Base-by-base conservation (phyloP, 1,284 basidiomycete species). In the Inonotus hispidus region DNA sequence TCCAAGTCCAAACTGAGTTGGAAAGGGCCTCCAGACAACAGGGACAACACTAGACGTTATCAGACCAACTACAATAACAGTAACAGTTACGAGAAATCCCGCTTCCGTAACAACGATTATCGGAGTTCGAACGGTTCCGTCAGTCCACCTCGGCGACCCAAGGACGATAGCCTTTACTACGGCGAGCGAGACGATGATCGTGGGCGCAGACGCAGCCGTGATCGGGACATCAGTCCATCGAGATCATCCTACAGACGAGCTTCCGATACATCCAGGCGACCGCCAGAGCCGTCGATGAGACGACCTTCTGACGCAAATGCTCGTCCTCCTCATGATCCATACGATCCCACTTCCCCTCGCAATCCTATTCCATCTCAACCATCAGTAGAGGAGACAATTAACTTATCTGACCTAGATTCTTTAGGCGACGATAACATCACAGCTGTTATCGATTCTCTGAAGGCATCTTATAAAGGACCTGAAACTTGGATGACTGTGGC, bases 401-500 rank as follows among this genome's bases (percentile, higher is more conserved):
- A 39, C 7, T 43, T 35, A 35, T n/a, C 52, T n/a, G 52, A 60
- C 21, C 25, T 61, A 38, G 53, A 56, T 10, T 38, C 53, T 16
- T 35, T 56, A n/a, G 35, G 25, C 14, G 59, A 61, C 16, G 54
- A 55, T 41, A 55, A 56, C 25, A 45, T 61, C n/a, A 16, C 27
- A 29, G 52, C 47, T 19, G 55, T 62, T n/a, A 57, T 62, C 21
- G 56, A 62, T n/a, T 53, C 56, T 21, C 29, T 62, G 47, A 58
- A 52, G 47, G 32, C 56, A n/a, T 52, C 56, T 23, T 38, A 53
- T 38, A 50, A 47, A 47, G 60, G 60, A 21, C 60, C 60, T 29
- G 60, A 62, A 37, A 46, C 7, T n/a, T 62, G 60, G 60, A 62
- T 62, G 38, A 53, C 56, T 6, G 56, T 62, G 7, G 60, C 56